A percentile compares a stretch with the other conserved stretches of the same genome.
Evolutionary conservation across 345 rosid genomes (phyloP).

Genomic region (Durio zibethinus): DNA sequence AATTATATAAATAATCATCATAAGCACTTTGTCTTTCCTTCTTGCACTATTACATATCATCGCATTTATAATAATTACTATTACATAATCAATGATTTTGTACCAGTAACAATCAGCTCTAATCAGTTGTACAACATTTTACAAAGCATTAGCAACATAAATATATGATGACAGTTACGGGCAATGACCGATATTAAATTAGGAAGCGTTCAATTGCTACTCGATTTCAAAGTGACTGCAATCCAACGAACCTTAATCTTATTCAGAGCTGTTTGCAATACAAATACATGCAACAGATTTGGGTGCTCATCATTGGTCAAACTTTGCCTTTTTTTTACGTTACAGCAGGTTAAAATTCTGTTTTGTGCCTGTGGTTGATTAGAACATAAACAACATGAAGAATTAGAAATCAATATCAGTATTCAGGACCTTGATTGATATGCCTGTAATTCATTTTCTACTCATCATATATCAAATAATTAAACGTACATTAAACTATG

Average conservation of each 20-base stretch:
- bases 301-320: not conserved
- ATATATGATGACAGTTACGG: not conserved
- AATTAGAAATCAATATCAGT: not conserved
- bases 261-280: too few species aligned
- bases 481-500: not conserved
- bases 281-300: too few species aligned
- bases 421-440: not conserved
- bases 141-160: not conserved
- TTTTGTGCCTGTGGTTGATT: not conserved
- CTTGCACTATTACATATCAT: not conserved
- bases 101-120: not conserved
- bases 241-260: conserved; percentile 35
- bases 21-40: not conserved
- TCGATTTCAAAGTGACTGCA: conserved; percentile 41
- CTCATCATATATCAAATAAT: not conserved
- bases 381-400: not conserved
- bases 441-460: not conserved
- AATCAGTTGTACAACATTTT: not conserved
- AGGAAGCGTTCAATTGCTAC: conserved; percentile 37
- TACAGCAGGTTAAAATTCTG: not conserved
- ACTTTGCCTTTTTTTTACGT: not conserved
- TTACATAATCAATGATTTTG: not conserved
- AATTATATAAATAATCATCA: not conserved
- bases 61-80: not conserved
- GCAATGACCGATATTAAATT: not conserved